Conservation (phyloP, 441 rosid genomes). For the Gossypium lobatum region DNA sequence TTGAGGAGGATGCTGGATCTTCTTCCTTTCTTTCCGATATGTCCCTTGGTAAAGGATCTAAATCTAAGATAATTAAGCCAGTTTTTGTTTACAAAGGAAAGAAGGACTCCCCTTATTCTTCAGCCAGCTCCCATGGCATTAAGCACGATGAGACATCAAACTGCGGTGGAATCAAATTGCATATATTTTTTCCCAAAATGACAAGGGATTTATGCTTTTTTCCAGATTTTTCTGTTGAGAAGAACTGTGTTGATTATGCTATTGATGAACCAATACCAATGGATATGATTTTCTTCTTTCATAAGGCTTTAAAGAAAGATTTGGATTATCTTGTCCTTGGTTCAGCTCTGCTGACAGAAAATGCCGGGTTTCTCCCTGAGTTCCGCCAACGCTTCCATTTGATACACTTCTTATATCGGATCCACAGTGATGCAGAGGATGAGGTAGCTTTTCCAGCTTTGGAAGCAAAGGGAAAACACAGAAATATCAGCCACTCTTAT, state of each 20-base stretch:
- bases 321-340: conserved; percentile 58
- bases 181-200: conserved; percentile 33
- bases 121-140: conserved; percentile 20
- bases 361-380: conserved; percentile 45
- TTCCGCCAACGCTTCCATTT: conserved; percentile 54
- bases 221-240: conserved; percentile 31
- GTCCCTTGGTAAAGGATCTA: conserved; percentile 20
- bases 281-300: conserved; percentile 74
- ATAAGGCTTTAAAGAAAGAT: conserved; percentile 79
- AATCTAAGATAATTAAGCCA: conserved; percentile 19
- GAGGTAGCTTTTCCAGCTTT: conserved; percentile 84
- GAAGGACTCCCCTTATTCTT: conserved; percentile 21
- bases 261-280: conserved; percentile 46
- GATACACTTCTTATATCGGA: conserved; percentile 46
- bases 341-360: conserved; percentile 50
- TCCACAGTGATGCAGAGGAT: conserved; percentile 76
- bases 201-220: conserved; percentile 22
- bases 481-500: conserved; percentile 61
- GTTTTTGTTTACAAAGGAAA: conserved; percentile 25
- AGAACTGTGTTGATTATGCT: conserved; percentile 26
- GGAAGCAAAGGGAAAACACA: conserved; percentile 58
- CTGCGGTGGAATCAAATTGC: conserved; percentile 46
- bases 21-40: conserved; percentile 23
- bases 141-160: conserved; percentile 34
- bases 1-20: conserved; percentile 32